Base-by-base conservation (phyloP, 2,329 filamentous ascomycete species). In the Xylogone sp. region DNA sequence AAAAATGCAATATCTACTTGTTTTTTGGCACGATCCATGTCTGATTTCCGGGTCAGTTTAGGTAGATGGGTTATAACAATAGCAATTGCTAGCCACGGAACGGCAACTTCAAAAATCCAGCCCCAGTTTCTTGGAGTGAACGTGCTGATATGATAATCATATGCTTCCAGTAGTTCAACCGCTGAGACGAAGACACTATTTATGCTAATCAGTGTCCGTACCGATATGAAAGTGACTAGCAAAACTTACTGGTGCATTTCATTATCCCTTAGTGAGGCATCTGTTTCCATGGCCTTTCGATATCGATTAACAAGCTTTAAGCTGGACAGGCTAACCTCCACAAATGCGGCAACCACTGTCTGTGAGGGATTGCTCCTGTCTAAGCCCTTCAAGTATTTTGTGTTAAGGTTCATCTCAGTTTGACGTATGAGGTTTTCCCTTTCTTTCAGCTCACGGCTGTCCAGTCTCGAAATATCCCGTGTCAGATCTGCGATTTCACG, bases 1-100 rank as follows among this genome's bases (percentile, higher is more conserved):
- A 22, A 5, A 22, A 59, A 58, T 3, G 52, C 49, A 16, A 43
- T 43, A 5, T 58, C 46, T 19, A 57, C 51, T 46, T 56, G 49
- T 10, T 43, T 27, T 22, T 56, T 29, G 2, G 52, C 54, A 1
- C 56, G 52, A 19, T 55, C 55, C 5, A 52, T 53, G 19, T 57
- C 53, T 3, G 22, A 18, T 49, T 53, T 34, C 1, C 39, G 31
- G 16, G 46, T 48, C 12, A 44, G 22, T 10, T 50, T 46, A 0
- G 53, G 53, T 2, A 51, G 29, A 21, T 57, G 43, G 2, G 53
- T 55, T 2, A 59, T 18, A 1, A 53, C 24, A 7, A 60, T 56
- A 0, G 58, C 52, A 8, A 56, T 50, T 7, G 58, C 58, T 20
- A 57, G 55, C 52, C 53, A 60, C 6, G 58, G 56, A n/a, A 60